A percentile compares a stretch with the other conserved stretches of the same genome.
phyloP scores from a whole-genome alignment of 2,329 filamentous ascomycete genomes.

The Fusarium odoratissimum region DNA sequence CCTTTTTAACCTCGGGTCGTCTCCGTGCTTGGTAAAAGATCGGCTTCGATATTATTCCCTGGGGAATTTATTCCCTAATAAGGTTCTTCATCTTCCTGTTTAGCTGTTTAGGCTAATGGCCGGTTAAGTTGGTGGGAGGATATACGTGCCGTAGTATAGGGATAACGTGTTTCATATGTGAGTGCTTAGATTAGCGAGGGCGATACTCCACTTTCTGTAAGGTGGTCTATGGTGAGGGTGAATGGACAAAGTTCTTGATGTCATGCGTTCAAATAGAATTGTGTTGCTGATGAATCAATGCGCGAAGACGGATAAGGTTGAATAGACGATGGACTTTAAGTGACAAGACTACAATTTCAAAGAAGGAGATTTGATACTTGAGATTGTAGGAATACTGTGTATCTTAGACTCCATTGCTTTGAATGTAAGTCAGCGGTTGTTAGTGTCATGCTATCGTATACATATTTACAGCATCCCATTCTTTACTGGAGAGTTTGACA shows the following conservation, averaged over 20 bases:
- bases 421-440: background rate
- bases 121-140: background rate
- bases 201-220: fast-evolving
- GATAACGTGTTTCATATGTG: background rate
- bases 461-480: background rate
- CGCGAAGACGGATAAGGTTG: background rate
- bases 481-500: fast-evolving
- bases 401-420: background rate
- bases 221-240: no score
- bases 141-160: background rate
- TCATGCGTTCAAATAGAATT: background rate
- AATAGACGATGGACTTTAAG: background rate
- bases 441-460: background rate
- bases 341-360: fast-evolving
- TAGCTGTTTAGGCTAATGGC: background rate
- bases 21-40: background rate
- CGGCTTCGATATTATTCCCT: fast-evolving
- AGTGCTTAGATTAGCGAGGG: background rate
- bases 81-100: background rate
- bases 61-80: background rate
- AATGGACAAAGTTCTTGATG: background rate
- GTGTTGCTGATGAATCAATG: background rate
- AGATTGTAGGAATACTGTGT: background rate
- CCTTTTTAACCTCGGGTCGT: background rate
- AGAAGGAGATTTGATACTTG: fast-evolving